Evolutionary conservation across 2,329 filamentous ascomycete genomes (phyloP).

Genomic region (Exophiala sp.): DNA sequence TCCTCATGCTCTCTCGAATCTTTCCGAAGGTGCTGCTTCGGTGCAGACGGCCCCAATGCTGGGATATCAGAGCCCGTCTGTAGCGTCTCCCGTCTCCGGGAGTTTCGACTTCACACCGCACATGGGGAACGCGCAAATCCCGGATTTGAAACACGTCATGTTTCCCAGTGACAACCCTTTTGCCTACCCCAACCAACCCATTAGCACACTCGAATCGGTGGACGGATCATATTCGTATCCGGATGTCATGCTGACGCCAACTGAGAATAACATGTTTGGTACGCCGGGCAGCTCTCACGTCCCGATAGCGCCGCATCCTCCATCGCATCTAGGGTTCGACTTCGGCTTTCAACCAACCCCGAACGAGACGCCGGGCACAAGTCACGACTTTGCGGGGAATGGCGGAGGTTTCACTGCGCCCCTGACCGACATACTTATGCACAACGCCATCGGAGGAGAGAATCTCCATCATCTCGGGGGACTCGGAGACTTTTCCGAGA

Average conservation of each 20-base stretch:
- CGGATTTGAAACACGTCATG: slow-evolving; percentile 48
- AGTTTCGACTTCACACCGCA: slow-evolving; percentile 29
- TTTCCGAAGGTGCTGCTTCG: slow-evolving; percentile 5
- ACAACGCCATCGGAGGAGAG: not conserved
- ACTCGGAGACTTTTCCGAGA: not conserved
- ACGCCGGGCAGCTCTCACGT: slow-evolving; percentile 26
- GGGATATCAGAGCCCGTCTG: slow-evolving; percentile 30
- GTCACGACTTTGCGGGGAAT: slow-evolving; percentile 8
- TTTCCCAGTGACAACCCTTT: slow-evolving; percentile 47
- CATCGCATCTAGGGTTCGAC: slow-evolving; percentile 5
- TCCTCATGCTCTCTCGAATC: slow-evolving; percentile 29
- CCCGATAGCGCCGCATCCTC: slow-evolving; percentile 3
- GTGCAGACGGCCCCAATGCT: slow-evolving; percentile 20
- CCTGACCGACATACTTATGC: slow-evolving; percentile 18
- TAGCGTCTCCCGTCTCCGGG: slow-evolving; percentile 14
- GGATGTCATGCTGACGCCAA: slow-evolving; percentile 10
- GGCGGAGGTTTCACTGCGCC: slow-evolving; percentile 11
- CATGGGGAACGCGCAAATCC: slow-evolving; percentile 32
- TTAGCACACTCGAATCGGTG: slow-evolving; percentile 23
- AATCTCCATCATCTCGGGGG: not conserved
- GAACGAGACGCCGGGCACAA: slow-evolving; percentile 7
- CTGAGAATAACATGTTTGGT: slow-evolving; percentile 11
- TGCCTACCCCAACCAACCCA: slow-evolving; percentile 45
- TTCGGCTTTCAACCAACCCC: slow-evolving; percentile 12
- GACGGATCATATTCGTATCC: slow-evolving; percentile 19